phyloP scores from a whole-genome alignment of 176 grass and related monocot genomes.

The Cymbopogon citratus region DNA sequence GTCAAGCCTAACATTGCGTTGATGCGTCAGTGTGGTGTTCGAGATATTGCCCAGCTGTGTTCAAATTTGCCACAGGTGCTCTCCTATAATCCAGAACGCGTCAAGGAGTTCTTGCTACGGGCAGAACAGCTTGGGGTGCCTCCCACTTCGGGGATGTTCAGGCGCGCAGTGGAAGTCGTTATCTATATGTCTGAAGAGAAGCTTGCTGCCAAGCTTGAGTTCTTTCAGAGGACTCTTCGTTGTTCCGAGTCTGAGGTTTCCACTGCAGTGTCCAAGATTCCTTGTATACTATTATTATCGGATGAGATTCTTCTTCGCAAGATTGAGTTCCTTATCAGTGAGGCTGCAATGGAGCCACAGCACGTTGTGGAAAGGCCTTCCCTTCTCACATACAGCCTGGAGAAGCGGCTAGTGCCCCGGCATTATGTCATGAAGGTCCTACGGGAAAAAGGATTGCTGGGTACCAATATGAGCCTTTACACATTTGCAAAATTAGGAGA shows the following conservation, averaged over 20 bases:
- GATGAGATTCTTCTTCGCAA: not conserved
- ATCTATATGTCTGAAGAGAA: not conserved
- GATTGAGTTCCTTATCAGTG: not conserved
- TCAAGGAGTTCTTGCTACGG: not conserved
- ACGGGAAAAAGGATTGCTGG: not conserved
- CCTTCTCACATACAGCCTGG: not conserved
- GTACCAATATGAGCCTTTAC: not conserved
- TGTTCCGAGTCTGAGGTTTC: not conserved
- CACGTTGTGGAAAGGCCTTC: not conserved
- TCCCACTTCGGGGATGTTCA: conserved; percentile 5
- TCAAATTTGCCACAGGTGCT: not conserved
- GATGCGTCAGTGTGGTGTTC: conserved; percentile 28
- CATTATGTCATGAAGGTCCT: not conserved
- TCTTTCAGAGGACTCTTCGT: not conserved
- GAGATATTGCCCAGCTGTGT: conserved; percentile 11
- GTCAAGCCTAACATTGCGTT: conserved; percentile 31
- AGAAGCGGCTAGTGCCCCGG: not conserved
- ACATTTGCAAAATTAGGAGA: not conserved
- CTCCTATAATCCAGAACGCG: not conserved
- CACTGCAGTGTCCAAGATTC: not conserved
- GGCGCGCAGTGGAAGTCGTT: not conserved
- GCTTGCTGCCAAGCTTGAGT: not conserved
- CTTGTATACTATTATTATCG: not conserved
- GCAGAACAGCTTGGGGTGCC: conserved; percentile 26
- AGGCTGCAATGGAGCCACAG: not conserved